phyloP scores from a whole-genome alignment of 2,329 filamentous ascomycete genomes.

The Diaporthe nobilis region DNA sequence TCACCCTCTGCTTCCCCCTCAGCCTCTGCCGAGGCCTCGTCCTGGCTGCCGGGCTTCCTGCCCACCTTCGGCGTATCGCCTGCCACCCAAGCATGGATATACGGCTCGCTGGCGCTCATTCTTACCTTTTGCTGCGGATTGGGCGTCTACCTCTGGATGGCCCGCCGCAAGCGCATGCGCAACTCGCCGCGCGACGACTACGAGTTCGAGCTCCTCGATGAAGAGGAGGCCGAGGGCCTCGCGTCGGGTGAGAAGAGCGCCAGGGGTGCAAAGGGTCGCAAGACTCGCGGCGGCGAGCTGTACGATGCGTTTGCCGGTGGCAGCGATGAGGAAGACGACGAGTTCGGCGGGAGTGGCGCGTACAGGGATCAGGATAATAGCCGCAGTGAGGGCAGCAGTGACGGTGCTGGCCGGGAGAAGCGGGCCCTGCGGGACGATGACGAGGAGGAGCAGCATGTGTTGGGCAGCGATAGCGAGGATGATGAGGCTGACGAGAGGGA shows the following conservation, averaged over 20 bases:
- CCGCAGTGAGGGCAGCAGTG: conserved; percentile 41
- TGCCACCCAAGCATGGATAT: conserved; percentile 94
- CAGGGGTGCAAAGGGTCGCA: conserved; percentile 59
- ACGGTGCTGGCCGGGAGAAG: conserved; percentile 51
- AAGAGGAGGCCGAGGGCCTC: conserved; percentile 78
- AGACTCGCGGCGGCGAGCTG: conserved; percentile 84
- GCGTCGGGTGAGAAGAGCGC: conserved; percentile 60
- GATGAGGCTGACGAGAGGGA: conserved; percentile 55
- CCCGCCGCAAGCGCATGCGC: conserved; percentile 81
- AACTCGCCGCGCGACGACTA: conserved; percentile 86
- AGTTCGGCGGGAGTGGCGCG: conserved; percentile 55
- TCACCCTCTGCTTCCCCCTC: conserved; percentile 51
- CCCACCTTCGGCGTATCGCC: conserved; percentile 92
- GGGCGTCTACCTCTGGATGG: conserved; percentile 84
- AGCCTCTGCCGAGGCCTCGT: conserved; percentile 61
- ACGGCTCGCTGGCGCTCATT: conserved; percentile 87
- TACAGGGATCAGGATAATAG: conserved; percentile 48
- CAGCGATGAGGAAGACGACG: conserved; percentile 73
- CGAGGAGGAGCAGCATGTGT: conserved; percentile 61
- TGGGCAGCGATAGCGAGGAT: conserved; percentile 63
- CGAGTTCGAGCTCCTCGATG: conserved; percentile 93
- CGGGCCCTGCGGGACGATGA: conserved; percentile 45
- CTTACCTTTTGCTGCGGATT: conserved; percentile 85
- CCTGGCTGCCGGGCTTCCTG: conserved; percentile 87
- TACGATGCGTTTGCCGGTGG: conserved; percentile 98